These are phyloP conservation scores for Stemphylium lycopersici DNA, from an alignment of 2,329 filamentous ascomycete genomes.

Conservation along the genomic window DNA sequence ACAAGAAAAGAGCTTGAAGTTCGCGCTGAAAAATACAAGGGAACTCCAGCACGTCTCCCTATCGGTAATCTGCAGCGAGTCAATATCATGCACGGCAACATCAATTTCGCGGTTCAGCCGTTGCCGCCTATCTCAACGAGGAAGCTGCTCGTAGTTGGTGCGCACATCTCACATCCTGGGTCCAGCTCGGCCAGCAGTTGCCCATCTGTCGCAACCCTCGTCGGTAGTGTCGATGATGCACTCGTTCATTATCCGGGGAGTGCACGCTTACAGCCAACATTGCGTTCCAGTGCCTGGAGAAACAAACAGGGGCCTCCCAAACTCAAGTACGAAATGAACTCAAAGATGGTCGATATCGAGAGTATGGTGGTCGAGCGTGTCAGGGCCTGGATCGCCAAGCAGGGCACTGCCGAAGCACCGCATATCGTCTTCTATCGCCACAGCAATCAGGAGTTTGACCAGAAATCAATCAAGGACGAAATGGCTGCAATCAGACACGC, in stretches of 20 bases:
- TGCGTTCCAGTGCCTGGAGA: background rate
- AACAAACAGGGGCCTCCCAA: background rate
- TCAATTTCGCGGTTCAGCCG: background rate
- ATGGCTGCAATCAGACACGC: background rate
- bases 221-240: slow-evolving; percentile 1
- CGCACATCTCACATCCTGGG: slow-evolving; percentile 8
- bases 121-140: background rate
- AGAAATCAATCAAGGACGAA: background rate
- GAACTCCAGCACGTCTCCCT: background rate
- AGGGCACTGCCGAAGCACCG: background rate
- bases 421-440: slow-evolving; percentile 6
- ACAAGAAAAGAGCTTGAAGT: background rate
- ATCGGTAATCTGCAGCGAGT: background rate
- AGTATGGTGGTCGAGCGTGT: slow-evolving; percentile 6
- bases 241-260: background rate
- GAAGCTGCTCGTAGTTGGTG: slow-evolving; percentile 2
- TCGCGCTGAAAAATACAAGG: background rate
- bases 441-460: background rate
- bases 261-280: background rate
- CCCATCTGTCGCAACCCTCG: slow-evolving; percentile 9
- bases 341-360: background rate
- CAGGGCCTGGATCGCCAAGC: too few species aligned
- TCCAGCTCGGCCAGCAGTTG: background rate
- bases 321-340: background rate
- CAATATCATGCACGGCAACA: background rate